phyloP scores from a whole-genome alignment of 192 early-diverging fungal species.

The Umbelopsis sp. region DNA sequence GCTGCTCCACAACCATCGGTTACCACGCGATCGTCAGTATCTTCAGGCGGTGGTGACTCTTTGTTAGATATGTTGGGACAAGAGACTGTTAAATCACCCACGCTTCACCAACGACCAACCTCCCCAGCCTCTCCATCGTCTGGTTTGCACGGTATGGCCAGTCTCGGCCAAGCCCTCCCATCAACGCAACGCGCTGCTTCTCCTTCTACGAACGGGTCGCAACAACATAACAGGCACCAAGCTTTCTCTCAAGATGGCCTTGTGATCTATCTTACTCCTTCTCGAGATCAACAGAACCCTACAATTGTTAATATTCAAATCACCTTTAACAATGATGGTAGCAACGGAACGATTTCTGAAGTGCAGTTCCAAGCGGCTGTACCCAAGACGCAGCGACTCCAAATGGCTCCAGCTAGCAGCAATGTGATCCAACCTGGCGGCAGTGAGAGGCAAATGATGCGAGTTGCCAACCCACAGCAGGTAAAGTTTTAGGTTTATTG shows the following conservation, averaged over 20 bases:
- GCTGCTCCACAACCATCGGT: slow-evolving; percentile 32
- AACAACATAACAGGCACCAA: slow-evolving; percentile 43
- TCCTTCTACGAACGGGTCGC: slow-evolving; percentile 20
- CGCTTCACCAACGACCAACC: not conserved
- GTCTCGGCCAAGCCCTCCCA: slow-evolving; percentile 16
- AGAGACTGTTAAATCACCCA: slow-evolving; percentile 8
- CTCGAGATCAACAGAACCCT: slow-evolving; percentile 62
- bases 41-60: slow-evolving; percentile 28
- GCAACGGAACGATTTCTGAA: slow-evolving; percentile 58
- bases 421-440: slow-evolving; percentile 63
- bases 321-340: slow-evolving; percentile 66
- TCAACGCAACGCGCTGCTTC: slow-evolving; percentile 23
- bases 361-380: slow-evolving; percentile 92
- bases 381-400: slow-evolving; percentile 87
- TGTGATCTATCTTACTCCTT: slow-evolving; percentile 72
- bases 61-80: slow-evolving; percentile 38
- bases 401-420: slow-evolving; percentile 79
- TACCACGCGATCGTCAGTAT: slow-evolving; percentile 25
- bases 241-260: slow-evolving; percentile 84
- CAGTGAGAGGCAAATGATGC: slow-evolving; percentile 77
- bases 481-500: slow-evolving; percentile 31
- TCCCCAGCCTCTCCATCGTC: not conserved
- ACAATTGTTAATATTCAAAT: slow-evolving; percentile 68
- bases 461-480: slow-evolving; percentile 84
- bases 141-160: slow-evolving; percentile 27